phyloP scores from a whole-genome alignment of 371 early-diverging fungal species.

The Rhizopus delemar region DNA sequence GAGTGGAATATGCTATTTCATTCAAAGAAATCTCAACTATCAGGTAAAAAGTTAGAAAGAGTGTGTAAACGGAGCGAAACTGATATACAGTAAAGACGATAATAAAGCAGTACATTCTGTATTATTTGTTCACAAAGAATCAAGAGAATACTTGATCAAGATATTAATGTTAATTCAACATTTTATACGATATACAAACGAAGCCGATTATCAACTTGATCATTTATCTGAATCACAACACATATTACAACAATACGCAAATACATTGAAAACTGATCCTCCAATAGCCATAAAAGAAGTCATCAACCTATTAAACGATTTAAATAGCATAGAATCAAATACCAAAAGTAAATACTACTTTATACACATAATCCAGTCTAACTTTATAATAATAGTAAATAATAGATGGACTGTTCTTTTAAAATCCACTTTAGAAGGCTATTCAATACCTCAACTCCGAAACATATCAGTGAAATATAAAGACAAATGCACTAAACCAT shows the following conservation, averaged over 20 bases:
- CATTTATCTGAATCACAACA: conserved; percentile 31
- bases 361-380: background rate
- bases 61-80: background rate
- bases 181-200: conserved; percentile 30
- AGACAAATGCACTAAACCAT: conserved; percentile 41
- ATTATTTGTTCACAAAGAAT: conserved; percentile 33
- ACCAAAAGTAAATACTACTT: conserved; percentile 15
- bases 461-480: conserved; percentile 26
- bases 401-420: conserved; percentile 28
- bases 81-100: background rate
- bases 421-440: conserved; percentile 13
- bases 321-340: conserved; percentile 15
- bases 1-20: conserved; percentile 44
- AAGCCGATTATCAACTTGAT: conserved; percentile 29
- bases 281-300: conserved; percentile 32
- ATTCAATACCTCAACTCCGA: conserved; percentile 16
- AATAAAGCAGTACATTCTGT: conserved; percentile 34
- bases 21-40: conserved; percentile 26
- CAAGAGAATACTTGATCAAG: conserved; percentile 24
- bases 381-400: background rate
- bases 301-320: conserved; percentile 31
- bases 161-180: conserved; percentile 34
- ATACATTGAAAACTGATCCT: conserved; percentile 25
- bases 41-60: conserved; percentile 19
- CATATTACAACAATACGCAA: conserved; percentile 28